A percentile compares a stretch with the other conserved stretches of the same genome.
Conservation (phyloP, 768 basidiomycete species). For the Suillus clintonianus region DNA sequence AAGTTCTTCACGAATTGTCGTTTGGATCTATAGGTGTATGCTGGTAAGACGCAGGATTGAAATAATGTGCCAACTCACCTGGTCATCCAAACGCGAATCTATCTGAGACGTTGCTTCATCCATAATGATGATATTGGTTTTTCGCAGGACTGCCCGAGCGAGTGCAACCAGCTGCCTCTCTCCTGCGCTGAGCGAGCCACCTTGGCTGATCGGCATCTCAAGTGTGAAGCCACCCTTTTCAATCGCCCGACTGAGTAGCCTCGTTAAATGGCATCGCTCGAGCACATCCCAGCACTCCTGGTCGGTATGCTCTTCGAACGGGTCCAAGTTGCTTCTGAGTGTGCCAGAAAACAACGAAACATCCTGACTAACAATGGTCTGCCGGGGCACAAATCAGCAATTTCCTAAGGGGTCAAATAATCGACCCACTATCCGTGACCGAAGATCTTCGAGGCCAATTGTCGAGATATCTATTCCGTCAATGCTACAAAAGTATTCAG, state of each 20-base stretch:
- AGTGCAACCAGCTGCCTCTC: constrained; percentile 76
- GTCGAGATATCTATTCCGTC: constrained; percentile 70
- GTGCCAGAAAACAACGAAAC: constrained; percentile 76
- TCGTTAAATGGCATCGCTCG: constrained; percentile 60
- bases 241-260: constrained; percentile 40
- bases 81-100: constrained; percentile 68
- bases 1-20: constrained; percentile 74
- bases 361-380: constrained; percentile 58
- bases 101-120: constrained; percentile 82
- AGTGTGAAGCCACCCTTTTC: constrained; percentile 34
- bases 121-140: constrained; percentile 69
- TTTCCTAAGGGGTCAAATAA: not conserved
- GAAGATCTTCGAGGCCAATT: constrained; percentile 68
- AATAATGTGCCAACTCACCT: constrained; percentile 38
- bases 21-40: constrained; percentile 57
- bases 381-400: not conserved
- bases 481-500: constrained; percentile 38
- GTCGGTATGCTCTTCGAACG: constrained; percentile 56
- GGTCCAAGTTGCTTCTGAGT: constrained; percentile 72
- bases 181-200: constrained; percentile 71
- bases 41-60: not conserved
- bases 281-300: constrained; percentile 68
- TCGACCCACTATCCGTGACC: constrained; percentile 55
- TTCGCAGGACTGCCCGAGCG: constrained; percentile 65
- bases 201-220: constrained; percentile 61